Percentiles rank a stretch among this genome's conserved stretches.
phyloP scores from a whole-genome alignment of 495 filamentous ascomycete genomes.

The Aspergillus haitiensis region DNA sequence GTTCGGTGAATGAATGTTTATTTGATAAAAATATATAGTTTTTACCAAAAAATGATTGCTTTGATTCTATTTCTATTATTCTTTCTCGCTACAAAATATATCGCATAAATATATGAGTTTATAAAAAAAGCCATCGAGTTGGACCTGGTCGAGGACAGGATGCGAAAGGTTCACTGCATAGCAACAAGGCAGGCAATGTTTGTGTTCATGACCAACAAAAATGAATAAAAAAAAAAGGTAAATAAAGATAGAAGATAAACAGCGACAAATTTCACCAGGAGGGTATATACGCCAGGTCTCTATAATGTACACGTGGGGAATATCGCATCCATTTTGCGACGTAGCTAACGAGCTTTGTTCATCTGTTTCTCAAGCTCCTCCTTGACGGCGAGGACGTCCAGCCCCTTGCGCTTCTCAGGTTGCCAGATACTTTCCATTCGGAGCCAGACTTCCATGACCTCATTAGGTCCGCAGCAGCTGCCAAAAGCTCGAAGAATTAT shows the following conservation, averaged over 20 bases:
- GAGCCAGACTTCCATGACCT: conserved; percentile 44
- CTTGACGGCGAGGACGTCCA: conserved; percentile 39
- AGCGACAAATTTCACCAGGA: conserved; percentile 13
- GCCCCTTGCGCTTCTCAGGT: conserved; percentile 36
- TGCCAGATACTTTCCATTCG: conserved; percentile 47
- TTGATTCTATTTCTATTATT: not conserved
- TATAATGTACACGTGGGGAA: conserved; percentile 39
- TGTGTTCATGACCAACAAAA: too few species aligned
- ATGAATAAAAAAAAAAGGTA: too few species aligned
- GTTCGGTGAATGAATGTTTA: not conserved
- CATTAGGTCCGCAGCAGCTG: conserved; percentile 36
- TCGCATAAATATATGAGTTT: too few species aligned
- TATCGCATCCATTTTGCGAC: not conserved
- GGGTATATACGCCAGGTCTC: conserved; percentile 32
- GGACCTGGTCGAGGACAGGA: too few species aligned
- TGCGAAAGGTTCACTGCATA: too few species aligned
- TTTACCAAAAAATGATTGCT: not conserved
- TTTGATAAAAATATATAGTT: too few species aligned
- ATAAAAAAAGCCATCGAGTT: too few species aligned
- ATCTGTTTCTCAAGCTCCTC: conserved; percentile 45
- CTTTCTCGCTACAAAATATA: too few species aligned
- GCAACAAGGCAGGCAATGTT: too few species aligned
- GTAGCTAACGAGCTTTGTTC: conserved; percentile 11
- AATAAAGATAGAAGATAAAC: conserved; percentile 7
- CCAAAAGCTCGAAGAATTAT: conserved; percentile 47